Percentiles rank a stretch among this genome's conserved stretches.
phyloP scores from a whole-genome alignment of 2,329 filamentous ascomycete genomes.

The Penicillium sp. region DNA sequence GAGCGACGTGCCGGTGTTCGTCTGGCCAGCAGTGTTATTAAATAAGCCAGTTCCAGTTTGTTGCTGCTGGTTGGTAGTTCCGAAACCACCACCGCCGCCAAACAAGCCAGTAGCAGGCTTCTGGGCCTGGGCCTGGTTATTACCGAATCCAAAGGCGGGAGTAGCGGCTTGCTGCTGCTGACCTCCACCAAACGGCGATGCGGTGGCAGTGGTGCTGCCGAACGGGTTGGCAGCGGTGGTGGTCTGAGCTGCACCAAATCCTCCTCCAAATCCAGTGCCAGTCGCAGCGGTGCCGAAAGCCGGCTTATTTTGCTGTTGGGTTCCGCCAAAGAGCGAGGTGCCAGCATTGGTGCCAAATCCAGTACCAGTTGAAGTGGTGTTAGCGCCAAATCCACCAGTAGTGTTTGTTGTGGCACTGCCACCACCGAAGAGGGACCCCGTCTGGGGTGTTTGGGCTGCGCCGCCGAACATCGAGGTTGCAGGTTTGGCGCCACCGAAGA shows the following conservation, averaged over 20 bases:
- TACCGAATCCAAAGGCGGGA: constrained; percentile 47
- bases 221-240: constrained; percentile 46
- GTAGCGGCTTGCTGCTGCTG: constrained; percentile 38
- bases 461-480: constrained; percentile 44
- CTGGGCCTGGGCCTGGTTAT: constrained; percentile 42
- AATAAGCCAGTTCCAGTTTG: constrained; percentile 48
- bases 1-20: constrained; percentile 36
- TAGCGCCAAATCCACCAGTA: constrained; percentile 24
- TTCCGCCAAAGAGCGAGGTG: constrained; percentile 49
- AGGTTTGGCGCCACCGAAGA: constrained; percentile 52
- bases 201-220: constrained; percentile 43
- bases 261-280: constrained; percentile 40
- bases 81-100: constrained; percentile 51
- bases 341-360: constrained; percentile 37
- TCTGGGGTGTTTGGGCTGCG: constrained; percentile 35
- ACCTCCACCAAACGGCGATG: constrained; percentile 49
- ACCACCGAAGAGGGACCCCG: constrained; percentile 43
- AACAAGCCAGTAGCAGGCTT: constrained; percentile 29
- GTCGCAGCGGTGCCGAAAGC: constrained; percentile 39
- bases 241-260: constrained; percentile 43
- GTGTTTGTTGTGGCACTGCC: constrained; percentile 40
- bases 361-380: constrained; percentile 29
- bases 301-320: constrained; percentile 41
- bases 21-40: constrained; percentile 36
- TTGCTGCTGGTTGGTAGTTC: constrained; percentile 49